Evolutionary conservation across 805 yeast species (phyloP).

Genomic region (Hanseniaspora occidentalis): DNA sequence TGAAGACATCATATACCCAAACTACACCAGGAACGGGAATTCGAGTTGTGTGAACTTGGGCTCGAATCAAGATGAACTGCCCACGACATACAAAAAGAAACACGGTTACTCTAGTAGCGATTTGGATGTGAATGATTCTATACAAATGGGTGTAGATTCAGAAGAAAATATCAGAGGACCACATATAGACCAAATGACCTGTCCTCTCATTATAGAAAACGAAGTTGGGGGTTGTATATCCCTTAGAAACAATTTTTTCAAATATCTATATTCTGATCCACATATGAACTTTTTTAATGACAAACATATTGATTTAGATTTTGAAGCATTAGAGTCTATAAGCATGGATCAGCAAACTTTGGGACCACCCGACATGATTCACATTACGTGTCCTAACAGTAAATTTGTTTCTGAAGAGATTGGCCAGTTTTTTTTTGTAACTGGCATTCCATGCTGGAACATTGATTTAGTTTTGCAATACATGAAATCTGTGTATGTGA

Average conservation of each 20-base stretch:
- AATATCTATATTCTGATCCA: not conserved
- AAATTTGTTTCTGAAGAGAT: constrained; percentile 33
- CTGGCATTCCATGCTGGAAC: constrained; percentile 21
- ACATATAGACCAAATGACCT: constrained; percentile 1
- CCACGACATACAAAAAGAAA: not conserved
- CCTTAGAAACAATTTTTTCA: constrained; percentile 12
- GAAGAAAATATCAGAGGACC: not conserved
- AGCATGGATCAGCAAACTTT: constrained; percentile 12
- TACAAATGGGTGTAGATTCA: too few relatives aligned
- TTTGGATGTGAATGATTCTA: too few relatives aligned
- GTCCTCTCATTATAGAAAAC: constrained; percentile 18
- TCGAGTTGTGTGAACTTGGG: not conserved
- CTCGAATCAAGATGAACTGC: too few relatives aligned
- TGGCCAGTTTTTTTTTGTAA: constrained; percentile 37
- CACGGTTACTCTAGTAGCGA: too few relatives aligned
- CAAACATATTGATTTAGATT: too few relatives aligned
- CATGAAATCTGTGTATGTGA: constrained; percentile 7
- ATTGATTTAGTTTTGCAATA: not conserved
- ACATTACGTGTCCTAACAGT: constrained; percentile 25
- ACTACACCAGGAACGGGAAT: not conserved
- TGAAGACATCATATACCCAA: not conserved
- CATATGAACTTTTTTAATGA: too few relatives aligned
- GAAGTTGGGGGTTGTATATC: constrained; percentile 22
- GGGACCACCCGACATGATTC: constrained; percentile 62
- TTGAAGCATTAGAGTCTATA: constrained; percentile 23